These are phyloP conservation scores for Neurospora sp. DNA, from an alignment of 495 filamentous ascomycete species.

Conservation along the genomic window DNA sequence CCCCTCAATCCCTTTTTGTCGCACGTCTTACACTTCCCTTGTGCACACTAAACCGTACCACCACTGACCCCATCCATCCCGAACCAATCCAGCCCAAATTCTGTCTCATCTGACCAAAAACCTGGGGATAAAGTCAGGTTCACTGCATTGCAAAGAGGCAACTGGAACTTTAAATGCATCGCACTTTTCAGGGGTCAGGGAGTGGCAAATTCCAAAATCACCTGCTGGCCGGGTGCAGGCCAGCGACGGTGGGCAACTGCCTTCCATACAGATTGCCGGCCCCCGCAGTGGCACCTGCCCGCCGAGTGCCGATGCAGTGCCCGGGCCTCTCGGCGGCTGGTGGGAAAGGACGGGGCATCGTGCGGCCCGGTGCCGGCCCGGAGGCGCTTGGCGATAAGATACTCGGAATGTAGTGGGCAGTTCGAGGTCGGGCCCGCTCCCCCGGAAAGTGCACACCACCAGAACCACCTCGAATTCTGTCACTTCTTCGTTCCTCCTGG, in stretches of 20 bases:
- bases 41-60: neutral
- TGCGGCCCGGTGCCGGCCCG: neutral
- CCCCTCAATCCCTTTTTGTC: neutral
- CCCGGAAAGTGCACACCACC: too few relatives aligned
- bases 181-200: neutral
- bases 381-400: neutral
- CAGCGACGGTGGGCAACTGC: neutral
- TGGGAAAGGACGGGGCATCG: neutral
- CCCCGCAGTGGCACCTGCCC: neutral
- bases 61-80: neutral
- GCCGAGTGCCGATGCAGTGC: neutral
- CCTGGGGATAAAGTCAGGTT: neutral
- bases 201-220: neutral
- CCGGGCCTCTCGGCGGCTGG: neutral
- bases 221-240: neutral
- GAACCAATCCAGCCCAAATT: neutral
- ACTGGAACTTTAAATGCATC: neutral
- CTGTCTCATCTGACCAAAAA: neutral
- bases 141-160: neutral
- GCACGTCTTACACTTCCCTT: neutral
- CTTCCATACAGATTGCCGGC: neutral
- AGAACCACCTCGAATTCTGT: neutral
- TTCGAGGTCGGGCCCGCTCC: neutral
- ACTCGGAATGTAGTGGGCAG: neutral
- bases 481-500: neutral